Base-by-base conservation (phyloP, 441 rosid species). In the Populus hybrid region DNA sequence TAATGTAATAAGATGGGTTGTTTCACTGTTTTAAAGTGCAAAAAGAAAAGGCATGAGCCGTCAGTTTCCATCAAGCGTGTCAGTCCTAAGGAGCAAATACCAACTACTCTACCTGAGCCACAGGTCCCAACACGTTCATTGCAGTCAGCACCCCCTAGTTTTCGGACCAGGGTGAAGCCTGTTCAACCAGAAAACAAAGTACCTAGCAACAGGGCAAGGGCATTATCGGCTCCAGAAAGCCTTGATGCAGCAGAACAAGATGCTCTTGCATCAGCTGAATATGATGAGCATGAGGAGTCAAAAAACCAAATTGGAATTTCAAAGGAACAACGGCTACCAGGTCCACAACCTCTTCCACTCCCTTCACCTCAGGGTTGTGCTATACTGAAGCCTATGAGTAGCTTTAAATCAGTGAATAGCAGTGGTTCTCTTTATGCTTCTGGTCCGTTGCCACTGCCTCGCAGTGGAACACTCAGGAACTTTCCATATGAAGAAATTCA, bases 131-230 rank as follows among this genome's bases (percentile, higher is more conserved):
- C 87, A 4, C 94, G 96, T 30, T 81, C 88, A 10, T 85, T 96
- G 71, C 98, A 90, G 70, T 96, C 99, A 0, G 98, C 99, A 30
- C 99, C 98, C 14, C 91, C 97, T 9, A 96, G 99, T 85, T 96
- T 96, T 87, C 89, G 88, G 81, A 89, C 94, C 14, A 86, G 99
- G 71, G 98, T 89, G 77, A 94, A 94, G 77, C 93, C 94, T n/a
- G 83, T 90, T 74, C 98, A 85, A 63, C 78, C 84, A 18, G 85
- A 69, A 20, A 90, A 77, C 73, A 82, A 76, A 77, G 79, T 72
- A 14, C 35, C 86, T 73, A 88, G 40, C 77, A 86, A 73, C 77
- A 81, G 98, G 73, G 80, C 89, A 8, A 87, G 98, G 9, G 90
- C 93, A 2, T 78, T 89, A 76, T 96, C 99, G 68, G 98, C 98